Evolutionary conservation across 208 protist species (phyloP).

Genomic region (Trypanosoma platydactyli): DNA sequence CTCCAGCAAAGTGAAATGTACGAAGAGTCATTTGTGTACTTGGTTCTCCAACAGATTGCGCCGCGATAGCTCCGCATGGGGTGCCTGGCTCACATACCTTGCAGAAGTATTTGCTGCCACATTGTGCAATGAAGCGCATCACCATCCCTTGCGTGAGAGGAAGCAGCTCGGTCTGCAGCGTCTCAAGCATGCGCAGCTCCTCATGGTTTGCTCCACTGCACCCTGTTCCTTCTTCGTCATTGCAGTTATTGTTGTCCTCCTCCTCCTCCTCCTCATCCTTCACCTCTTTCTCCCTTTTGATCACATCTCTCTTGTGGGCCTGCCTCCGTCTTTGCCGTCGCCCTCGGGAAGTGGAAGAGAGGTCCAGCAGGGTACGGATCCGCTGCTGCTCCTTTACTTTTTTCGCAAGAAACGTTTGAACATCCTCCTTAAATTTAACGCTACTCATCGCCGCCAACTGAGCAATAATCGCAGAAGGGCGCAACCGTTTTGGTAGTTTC

Average conservation of each 20-base stretch:
- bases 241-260: not conserved
- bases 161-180: conserved; percentile 64
- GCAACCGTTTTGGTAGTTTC: not conserved
- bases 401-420: conserved; percentile 68
- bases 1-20: conserved; percentile 99
- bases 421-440: conserved; percentile 74
- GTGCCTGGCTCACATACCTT: conserved; percentile 96
- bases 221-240: no score
- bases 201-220: no score
- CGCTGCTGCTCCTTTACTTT: conserved; percentile 55
- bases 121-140: conserved; percentile 66
- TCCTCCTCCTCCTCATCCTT: not conserved
- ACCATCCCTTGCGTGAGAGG: conserved; percentile 75
- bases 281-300: not conserved
- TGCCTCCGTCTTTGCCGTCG: not conserved
- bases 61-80: conserved; percentile 98
- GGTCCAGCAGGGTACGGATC: conserved; percentile 57
- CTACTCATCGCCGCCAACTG: conserved; percentile 32
- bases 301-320: conserved; percentile 1
- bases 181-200: conserved; percentile 40
- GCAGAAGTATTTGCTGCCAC: conserved; percentile 78
- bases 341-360: conserved; percentile 29
- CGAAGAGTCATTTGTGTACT: conserved; percentile 99
- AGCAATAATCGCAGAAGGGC: conserved; percentile 18
- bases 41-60: conserved; percentile 99